These are phyloP conservation scores for Solanum habrochaites DNA, from an alignment of 257 asterid species.

Conservation along the genomic window DNA sequence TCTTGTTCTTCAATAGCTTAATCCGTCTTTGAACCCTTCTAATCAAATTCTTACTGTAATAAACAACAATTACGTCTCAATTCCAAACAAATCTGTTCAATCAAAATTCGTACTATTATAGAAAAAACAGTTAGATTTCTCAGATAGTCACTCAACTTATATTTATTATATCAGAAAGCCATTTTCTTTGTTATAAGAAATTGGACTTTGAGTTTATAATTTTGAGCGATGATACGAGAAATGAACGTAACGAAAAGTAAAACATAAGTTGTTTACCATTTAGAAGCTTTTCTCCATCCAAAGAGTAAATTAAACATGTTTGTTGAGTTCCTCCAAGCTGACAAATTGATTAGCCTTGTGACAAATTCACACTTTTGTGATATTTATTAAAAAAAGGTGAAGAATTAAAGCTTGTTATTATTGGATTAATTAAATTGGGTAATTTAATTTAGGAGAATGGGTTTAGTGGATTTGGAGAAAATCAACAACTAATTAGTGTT, in stretches of 20 bases:
- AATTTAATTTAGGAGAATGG: constrained; percentile 14
- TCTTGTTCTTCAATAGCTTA: constrained; percentile 52
- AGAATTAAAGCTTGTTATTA: background rate
- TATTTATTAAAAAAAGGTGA: background rate
- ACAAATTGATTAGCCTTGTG: background rate
- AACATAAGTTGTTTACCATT: constrained; percentile 35
- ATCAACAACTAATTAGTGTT: background rate
- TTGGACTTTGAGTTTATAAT: background rate
- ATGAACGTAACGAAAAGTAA: background rate
- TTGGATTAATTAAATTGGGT: background rate
- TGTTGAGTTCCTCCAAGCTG: background rate
- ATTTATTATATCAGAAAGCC: background rate
- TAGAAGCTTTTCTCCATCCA: constrained; percentile 89
- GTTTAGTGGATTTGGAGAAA: constrained; percentile 1
- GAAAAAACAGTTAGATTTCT: background rate
- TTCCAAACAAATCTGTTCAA: background rate
- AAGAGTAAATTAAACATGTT: constrained; percentile 48
- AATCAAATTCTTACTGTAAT: constrained; percentile 21
- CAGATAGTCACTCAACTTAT: background rate
- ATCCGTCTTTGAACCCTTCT: constrained; percentile 54
- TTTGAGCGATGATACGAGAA: background rate
- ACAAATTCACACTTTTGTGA: background rate
- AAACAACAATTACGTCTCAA: background rate
- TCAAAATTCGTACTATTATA: background rate
- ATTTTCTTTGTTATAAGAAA: background rate